Conservation (phyloP, 345 rosid genomes). For the Murraya koenigii region DNA sequence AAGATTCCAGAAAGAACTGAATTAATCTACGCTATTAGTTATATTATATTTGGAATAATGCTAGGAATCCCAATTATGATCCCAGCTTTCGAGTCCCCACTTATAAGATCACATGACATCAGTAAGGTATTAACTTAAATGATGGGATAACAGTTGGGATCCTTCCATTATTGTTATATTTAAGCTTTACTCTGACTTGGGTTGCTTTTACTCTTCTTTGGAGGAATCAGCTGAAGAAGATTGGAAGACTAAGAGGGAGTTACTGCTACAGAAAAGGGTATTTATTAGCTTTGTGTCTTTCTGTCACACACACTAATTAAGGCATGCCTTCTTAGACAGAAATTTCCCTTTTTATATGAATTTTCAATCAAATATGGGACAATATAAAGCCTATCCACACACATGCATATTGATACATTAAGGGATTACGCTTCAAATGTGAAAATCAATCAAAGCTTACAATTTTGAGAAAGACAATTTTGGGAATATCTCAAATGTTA, state of each 20-base stretch:
- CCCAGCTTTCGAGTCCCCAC: too few species aligned
- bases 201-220: conserved; percentile 21
- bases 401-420: too few species aligned
- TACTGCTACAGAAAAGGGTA: conserved; percentile 83
- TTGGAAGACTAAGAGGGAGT: conserved; percentile 82
- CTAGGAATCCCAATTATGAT: too few species aligned
- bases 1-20: not conserved
- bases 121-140: too few species aligned
- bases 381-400: too few species aligned
- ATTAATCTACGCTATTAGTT: not conserved
- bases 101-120: too few species aligned
- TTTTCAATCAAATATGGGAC: not conserved
- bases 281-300: not conserved
- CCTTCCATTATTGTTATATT: too few species aligned
- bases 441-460: rapidly evolving
- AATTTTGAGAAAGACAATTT: too few species aligned
- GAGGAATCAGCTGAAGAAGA: conserved; percentile 92
- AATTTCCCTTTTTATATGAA: not conserved
- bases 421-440: too few species aligned
- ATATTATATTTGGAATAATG: too few species aligned
- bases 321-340: not conserved
- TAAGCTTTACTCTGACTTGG: conserved; percentile 10
- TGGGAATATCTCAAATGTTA: too few species aligned
- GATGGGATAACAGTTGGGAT: too few species aligned
- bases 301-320: not conserved